Evolutionary conservation across 495 filamentous ascomycete species (phyloP).

Genomic region (Daldinia childiae): DNA sequence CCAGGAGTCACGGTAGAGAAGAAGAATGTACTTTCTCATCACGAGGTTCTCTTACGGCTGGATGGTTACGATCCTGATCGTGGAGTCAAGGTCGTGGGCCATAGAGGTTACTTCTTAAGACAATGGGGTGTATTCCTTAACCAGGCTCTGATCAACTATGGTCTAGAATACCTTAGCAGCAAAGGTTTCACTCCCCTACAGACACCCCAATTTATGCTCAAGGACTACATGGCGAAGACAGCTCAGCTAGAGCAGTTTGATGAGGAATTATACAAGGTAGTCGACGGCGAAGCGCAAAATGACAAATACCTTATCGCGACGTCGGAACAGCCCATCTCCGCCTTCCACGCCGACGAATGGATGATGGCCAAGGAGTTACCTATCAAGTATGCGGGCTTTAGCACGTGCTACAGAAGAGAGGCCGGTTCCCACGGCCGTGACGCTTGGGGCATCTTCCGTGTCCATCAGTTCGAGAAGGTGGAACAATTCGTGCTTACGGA

Average conservation of each 20-base stretch:
- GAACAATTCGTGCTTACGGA: conserved; percentile 96
- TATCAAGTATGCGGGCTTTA: conserved; percentile 84
- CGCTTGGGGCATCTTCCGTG: conserved; percentile 97
- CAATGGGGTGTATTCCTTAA: conserved; percentile 94
- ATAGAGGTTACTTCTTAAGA: conserved; percentile 92
- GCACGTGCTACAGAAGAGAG: conserved; percentile 94
- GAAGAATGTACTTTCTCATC: conserved; percentile 79
- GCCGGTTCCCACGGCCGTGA: conserved; percentile 92
- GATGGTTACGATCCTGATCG: conserved; percentile 95
- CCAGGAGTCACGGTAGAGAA: conserved; percentile 75
- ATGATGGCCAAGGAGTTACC: conserved; percentile 81
- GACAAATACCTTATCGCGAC: conserved; percentile 99
- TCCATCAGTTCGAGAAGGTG: conserved; percentile 98
- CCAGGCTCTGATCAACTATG: conserved; percentile 91
- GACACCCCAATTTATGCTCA: conserved; percentile 95
- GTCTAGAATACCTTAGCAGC: conserved; percentile 82
- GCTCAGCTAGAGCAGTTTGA: conserved; percentile 97
- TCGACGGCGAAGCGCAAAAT: conserved; percentile 81
- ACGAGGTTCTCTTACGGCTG: conserved; percentile 87
- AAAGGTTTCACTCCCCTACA: conserved; percentile 87
- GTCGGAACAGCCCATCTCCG: conserved; percentile 93
- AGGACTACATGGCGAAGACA: conserved; percentile 98
- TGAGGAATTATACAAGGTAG: conserved; percentile 96
- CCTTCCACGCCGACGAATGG: conserved; percentile 94
- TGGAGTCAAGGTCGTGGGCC: conserved; percentile 93